These are phyloP conservation scores for Lignosus rhinocerotis DNA, from an alignment of 1,284 basidiomycete species.

Conservation along the genomic window DNA sequence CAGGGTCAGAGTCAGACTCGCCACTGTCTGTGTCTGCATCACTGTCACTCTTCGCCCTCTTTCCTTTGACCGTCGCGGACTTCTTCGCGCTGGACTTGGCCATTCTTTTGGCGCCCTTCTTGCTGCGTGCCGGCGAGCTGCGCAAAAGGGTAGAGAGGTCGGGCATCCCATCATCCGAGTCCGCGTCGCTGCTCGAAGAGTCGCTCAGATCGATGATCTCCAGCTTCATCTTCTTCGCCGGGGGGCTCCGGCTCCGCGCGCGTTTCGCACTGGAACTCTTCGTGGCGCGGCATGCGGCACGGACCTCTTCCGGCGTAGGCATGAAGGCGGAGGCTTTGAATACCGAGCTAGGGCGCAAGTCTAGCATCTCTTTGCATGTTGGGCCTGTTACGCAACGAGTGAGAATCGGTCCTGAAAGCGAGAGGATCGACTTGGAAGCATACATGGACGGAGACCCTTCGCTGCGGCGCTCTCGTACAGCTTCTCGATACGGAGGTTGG, in stretches of 20 bases:
- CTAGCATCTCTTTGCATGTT: conserved; percentile 58
- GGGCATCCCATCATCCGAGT: conserved; percentile 46
- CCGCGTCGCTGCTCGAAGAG: conserved; percentile 17
- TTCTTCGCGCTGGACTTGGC: neutral
- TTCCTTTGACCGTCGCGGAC: conserved; percentile 1
- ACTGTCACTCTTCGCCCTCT: conserved; percentile 1
- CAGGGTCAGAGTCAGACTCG: neutral
- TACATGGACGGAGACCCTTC: conserved; percentile 61
- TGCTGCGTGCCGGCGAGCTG: conserved; percentile 9
- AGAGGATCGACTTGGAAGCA: conserved; percentile 11
- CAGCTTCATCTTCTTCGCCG: conserved; percentile 9
- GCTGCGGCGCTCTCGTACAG: conserved; percentile 54
- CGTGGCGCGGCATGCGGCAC: conserved; percentile 25
- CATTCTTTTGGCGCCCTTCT: neutral
- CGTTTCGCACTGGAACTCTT: conserved; percentile 3
- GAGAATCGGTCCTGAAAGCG: neutral
- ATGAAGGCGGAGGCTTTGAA: conserved; percentile 61
- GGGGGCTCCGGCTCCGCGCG: conserved; percentile 3
- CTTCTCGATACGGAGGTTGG: conserved; percentile 54
- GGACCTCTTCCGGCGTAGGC: conserved; percentile 40
- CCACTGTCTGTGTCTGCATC: neutral
- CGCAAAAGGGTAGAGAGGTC: conserved; percentile 37
- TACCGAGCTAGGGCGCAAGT: conserved; percentile 46
- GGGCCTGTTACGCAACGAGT: conserved; percentile 42
- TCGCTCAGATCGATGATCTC: conserved; percentile 31